Evolutionary conservation across 140 eudicot species (phyloP), one percentile per base, ranked within the genome.

Genomic region (Stevia rebaudiana): DNA sequence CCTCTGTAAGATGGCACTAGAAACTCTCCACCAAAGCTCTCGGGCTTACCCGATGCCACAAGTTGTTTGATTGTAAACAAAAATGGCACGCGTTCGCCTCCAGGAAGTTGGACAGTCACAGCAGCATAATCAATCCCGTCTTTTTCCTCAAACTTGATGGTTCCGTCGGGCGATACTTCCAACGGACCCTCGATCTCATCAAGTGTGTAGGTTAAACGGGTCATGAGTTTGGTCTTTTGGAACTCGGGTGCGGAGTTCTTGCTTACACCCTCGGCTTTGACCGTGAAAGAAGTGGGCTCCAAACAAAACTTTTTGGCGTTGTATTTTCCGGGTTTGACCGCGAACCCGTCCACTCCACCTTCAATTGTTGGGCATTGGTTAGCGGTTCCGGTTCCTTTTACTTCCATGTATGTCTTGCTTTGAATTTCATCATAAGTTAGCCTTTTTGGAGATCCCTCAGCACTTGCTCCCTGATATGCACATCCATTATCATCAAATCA

Each of bases 51-150:
- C 1, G 94, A 77, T 3, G 97, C 97, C 9, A 90, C 94, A 0
- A 90, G 85, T 33, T 90, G 85, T 65, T 90, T 90, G 74, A 86
- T 63, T 4, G 97, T 84, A 65, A 90, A 90, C 5, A 90, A 82
- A 75, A 90, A 90, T 1, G 97, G 97, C 41, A 90, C 95, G 11
- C 97, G 87, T 69, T 90, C 97, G 2, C 97, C 97, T 9, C 97
- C 97, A 0, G 97, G 97, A 17, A 90, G 94, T 76, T 90, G 97
- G 19, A 90, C 97, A 10, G 97, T 90, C 35, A 90, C 97, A 3
- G 97, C 97, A 1, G 97, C 97, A 41, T 90, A 90, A 71, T 90
- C 97, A 41, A 90, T 90, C 22, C 97, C 97, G 16, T 90, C 97
- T 71, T 90, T 90, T 79, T 90, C 97, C 80, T 86, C 97, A 23